Conservation (phyloP, 148 eudicot genomes). For the Vaccinium macrocarpon region DNA sequence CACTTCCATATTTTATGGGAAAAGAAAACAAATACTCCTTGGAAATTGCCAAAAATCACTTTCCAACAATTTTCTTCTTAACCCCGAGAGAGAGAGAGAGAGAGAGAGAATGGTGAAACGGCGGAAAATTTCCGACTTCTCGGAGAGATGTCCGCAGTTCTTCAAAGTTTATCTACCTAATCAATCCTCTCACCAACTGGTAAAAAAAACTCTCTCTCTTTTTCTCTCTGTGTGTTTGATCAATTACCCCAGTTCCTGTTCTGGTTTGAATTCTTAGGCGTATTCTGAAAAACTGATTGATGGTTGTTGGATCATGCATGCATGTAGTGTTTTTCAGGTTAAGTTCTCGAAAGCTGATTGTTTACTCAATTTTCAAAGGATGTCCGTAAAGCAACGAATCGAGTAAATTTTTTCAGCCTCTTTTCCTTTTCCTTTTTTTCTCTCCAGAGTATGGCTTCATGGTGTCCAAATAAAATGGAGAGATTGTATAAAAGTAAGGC, state of each 20-base stretch:
- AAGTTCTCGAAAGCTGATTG: not conserved
- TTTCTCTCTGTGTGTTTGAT: not conserved
- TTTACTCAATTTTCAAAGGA: too few relatives aligned
- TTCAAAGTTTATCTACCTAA: constrained; percentile 21
- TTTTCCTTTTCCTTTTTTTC: too few relatives aligned
- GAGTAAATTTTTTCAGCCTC: not conserved
- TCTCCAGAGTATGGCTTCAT: too few relatives aligned
- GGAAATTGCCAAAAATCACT: too few relatives aligned
- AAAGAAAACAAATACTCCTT: too few relatives aligned
- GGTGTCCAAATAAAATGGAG: too few relatives aligned
- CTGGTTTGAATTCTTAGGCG: not conserved
- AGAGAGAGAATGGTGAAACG: not conserved
- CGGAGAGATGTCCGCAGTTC: constrained; percentile 14
- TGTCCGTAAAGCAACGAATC: not conserved
- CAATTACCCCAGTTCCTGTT: not conserved
- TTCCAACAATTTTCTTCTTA: too few relatives aligned
- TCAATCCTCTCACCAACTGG: constrained; percentile 8
- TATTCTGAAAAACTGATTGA: not conserved
- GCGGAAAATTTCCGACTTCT: not conserved
- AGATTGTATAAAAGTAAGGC: too few relatives aligned
- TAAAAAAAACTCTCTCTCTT: not conserved
- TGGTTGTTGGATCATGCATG: not conserved
- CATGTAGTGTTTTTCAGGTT: not conserved
- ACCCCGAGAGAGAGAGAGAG: not conserved
- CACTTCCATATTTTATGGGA: too few relatives aligned